A percentile compares a stretch with the other conserved stretches of the same genome.
Conservation (phyloP, 2,329 filamentous ascomycete species). For the Hymenoscyphus albidus region DNA sequence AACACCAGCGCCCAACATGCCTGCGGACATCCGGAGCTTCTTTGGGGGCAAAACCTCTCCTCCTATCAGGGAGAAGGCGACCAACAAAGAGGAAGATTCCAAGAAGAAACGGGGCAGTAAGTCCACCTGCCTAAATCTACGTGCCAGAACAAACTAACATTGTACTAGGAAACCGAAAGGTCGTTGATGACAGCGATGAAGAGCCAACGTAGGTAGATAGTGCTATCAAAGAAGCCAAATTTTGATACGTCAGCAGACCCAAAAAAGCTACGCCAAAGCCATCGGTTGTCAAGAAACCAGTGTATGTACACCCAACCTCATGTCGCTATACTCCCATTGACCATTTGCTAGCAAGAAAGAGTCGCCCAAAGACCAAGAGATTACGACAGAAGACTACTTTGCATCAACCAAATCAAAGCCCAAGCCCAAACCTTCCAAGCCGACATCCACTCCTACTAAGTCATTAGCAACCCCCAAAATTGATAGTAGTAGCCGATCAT, state of each 20-base stretch:
- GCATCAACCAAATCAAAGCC: constrained; percentile 32
- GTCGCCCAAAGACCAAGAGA: constrained; percentile 33
- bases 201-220: constrained; percentile 43
- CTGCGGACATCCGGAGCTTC: constrained; percentile 85
- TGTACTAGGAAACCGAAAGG: constrained; percentile 54
- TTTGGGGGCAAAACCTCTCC: constrained; percentile 73
- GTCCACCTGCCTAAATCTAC: background rate
- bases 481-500: constrained; percentile 23
- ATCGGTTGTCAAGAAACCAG: constrained; percentile 52
- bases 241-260: constrained; percentile 30
- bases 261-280: constrained; percentile 53
- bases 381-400: constrained; percentile 36
- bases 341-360: constrained; percentile 29
- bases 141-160: constrained; percentile 11
- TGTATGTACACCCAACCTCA: constrained; percentile 38
- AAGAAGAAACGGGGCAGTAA: constrained; percentile 35
- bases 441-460: constrained; percentile 24
- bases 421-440: constrained; percentile 18
- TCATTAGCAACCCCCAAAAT: constrained; percentile 16
- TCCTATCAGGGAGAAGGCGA: constrained; percentile 42
- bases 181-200: constrained; percentile 78
- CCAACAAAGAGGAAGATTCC: constrained; percentile 34
- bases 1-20: constrained; percentile 50
- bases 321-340: background rate
- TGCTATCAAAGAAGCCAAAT: background rate